Evolutionary conservation across 2,329 filamentous ascomycete genomes (phyloP).

Genomic region (Fusarium dlaminii): DNA sequence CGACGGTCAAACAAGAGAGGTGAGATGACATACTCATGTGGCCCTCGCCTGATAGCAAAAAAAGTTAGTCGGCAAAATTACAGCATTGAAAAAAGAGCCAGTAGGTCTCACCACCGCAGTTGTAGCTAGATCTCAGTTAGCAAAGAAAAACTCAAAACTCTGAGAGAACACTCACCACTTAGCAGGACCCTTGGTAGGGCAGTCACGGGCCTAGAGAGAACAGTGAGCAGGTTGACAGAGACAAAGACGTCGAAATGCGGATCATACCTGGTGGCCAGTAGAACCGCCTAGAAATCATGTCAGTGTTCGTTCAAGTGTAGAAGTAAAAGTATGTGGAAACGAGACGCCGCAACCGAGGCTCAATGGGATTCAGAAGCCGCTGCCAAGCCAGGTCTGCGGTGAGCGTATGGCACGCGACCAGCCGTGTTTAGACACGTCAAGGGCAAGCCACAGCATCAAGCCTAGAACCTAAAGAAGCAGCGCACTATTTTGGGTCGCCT

Average conservation of each 20-base stretch:
- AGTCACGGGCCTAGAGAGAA: conserved; percentile 75
- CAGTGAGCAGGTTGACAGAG: conserved; percentile 13
- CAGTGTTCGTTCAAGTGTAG: conserved; percentile 14
- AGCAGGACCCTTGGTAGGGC: conserved; percentile 83
- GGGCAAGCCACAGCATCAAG: background rate
- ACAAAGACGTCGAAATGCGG: background rate
- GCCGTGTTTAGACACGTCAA: background rate
- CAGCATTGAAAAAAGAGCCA: background rate
- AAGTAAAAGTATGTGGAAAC: background rate
- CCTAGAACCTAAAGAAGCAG: background rate
- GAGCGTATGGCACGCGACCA: conserved; percentile 4
- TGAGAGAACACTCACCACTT: conserved; percentile 72
- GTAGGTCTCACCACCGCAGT: conserved; percentile 76
- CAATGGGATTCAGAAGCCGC: background rate
- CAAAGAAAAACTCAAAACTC: background rate
- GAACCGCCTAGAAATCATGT: conserved; percentile 69
- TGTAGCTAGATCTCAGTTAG: conserved; percentile 67
- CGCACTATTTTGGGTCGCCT: background rate
- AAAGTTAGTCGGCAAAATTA: conserved; percentile 38
- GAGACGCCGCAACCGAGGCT: background rate
- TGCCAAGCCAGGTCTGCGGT: background rate
- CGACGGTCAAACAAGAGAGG: background rate
- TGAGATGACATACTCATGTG: conserved; percentile 76
- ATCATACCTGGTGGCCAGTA: conserved; percentile 75
- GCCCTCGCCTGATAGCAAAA: conserved; percentile 62